Evolutionary conservation across 345 rosid species (phyloP).

Genomic region (Zanthoxylum bungeanum): DNA sequence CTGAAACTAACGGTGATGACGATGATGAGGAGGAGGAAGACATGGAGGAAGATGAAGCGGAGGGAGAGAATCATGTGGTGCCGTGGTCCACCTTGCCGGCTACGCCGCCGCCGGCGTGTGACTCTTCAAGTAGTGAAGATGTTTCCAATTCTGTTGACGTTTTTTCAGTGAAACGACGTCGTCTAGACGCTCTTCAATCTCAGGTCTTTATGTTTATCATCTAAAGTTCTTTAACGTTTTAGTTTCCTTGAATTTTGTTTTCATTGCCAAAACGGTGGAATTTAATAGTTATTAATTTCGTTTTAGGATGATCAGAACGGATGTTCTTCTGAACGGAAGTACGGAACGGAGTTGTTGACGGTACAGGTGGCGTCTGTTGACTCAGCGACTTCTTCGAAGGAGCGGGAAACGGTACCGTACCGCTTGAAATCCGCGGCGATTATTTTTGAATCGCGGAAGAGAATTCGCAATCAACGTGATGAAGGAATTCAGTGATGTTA

Average conservation of each 20-base stretch:
- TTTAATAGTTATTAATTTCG: background rate
- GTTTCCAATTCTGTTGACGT: conserved; percentile 9
- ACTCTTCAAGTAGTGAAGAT: conserved; percentile 38
- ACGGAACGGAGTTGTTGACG: conserved; percentile 9
- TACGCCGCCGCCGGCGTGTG: conserved; percentile 39
- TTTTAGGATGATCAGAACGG: conserved; percentile 20
- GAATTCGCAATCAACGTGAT: background rate
- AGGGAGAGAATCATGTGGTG: conserved; percentile 57
- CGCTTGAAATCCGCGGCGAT: conserved; percentile 10
- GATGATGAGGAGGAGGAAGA: conserved; percentile 1
- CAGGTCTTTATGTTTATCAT: conserved; percentile 16
- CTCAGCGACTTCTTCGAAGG: conserved; percentile 19
- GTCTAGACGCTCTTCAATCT: conserved; percentile 20
- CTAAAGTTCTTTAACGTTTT: background rate
- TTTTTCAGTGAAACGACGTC: conserved; percentile 26
- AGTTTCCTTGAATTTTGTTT: background rate
- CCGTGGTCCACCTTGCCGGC: conserved; percentile 37
- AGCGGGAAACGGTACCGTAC: conserved; percentile 14
- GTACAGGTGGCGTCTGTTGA: conserved; percentile 15
- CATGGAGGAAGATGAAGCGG: conserved; percentile 18
- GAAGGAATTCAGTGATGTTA: background rate
- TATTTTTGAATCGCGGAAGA: background rate
- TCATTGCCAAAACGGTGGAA: background rate
- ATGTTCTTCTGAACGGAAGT: conserved; percentile 10
- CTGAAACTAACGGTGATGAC: conserved; percentile 17